Conservation (phyloP, 331 rosid species). For the Stylosanthes scabra region DNA sequence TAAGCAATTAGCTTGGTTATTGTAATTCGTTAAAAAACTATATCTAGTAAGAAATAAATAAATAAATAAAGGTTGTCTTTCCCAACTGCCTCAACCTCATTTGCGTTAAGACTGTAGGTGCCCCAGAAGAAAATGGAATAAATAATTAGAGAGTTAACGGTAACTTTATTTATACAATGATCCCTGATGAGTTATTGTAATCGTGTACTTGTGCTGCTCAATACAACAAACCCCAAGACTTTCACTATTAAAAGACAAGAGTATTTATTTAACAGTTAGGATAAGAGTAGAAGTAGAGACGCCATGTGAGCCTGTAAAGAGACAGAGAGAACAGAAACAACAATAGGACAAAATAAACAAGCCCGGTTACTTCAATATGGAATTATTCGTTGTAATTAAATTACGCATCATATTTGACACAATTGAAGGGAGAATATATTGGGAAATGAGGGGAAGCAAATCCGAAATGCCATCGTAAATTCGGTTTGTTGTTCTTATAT, state of each 20-base stretch:
- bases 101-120: not conserved
- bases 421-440: slow-evolving; percentile 3
- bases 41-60: too few species aligned
- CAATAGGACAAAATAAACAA: not conserved
- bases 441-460: slow-evolving; percentile 2
- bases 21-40: too few species aligned
- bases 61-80: too few species aligned
- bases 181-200: not conserved
- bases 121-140: not conserved
- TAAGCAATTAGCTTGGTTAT: too few species aligned
- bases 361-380: not conserved
- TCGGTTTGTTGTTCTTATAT: not conserved
- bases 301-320: not conserved
- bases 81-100: too few species aligned
- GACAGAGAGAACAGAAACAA: not conserved
- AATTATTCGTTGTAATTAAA: not conserved
- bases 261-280: not conserved
- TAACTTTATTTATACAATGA: not conserved
- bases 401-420: not conserved
- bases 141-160: not conserved
- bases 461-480: not conserved
- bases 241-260: not conserved
- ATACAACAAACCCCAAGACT: not conserved
- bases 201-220: not conserved
- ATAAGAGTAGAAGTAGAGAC: not conserved